Base-by-base conservation (phyloP, 768 basidiomycete genomes). In the Suillus ampliporus region DNA sequence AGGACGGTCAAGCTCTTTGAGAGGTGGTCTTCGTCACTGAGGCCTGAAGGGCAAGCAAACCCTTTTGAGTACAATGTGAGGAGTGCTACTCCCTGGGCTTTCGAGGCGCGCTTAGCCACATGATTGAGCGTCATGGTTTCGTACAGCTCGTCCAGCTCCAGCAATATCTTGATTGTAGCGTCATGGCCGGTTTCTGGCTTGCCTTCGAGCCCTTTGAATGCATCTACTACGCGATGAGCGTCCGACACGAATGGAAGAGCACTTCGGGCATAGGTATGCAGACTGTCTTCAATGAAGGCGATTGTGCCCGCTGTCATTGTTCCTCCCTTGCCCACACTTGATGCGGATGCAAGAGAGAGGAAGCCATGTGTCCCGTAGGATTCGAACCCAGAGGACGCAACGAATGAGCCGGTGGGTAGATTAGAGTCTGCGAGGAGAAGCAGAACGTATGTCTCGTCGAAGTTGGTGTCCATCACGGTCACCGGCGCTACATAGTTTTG, bases 381-480 rank as follows among this genome's bases (percentile, higher is more conserved):
- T 71, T 99, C 97, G 63, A 99, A 84, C 2, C 97, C 97, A 3
- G 93, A 86, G 1, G 95, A 97, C 1, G 96, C 93, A 62, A 98
- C 93, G 74, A 99, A 99, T 1, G 97, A 91, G 40, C 97, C 97
- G 0, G 97, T 99, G 2, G 97, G 97, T 4, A 99, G 87, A 75
- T 97, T 98, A 64, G 93, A 92, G 79, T 97, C 95, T 0, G 92
- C 84, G 47, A 97, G 84, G 40, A 96, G 82, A 43, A 95, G 84
- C 19, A 94, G 80, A 35, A 94, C 77, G 74, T 91, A 92, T 0
- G 84, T 79, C 71, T 91, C 89, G 72, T 76, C 75, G 74, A 77
- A 75, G 72, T 75, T 71, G 75, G 78, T 76, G 69, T 68, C 69
- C 67, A 67, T 69, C 26, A 3, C 17, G 26, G 19, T 51, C n/a